Evolutionary conservation across 2,329 filamentous ascomycete genomes (phyloP), one percentile per base, ranked within the genome.

Genomic region (Sclerotinia borealis): DNA sequence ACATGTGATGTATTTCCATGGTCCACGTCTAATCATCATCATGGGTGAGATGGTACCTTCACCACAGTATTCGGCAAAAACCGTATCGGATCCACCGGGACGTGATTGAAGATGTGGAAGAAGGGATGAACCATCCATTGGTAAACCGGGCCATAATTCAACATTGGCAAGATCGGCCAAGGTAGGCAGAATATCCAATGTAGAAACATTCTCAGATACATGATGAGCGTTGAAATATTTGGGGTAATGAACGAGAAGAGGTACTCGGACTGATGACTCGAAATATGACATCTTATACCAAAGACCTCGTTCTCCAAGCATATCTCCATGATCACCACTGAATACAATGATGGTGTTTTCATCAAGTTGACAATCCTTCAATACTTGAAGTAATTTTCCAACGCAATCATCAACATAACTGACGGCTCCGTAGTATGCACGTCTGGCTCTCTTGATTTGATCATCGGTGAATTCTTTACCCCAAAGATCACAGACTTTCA

Each of bases 261-360:
- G 93, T 27, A 97, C 93, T 34, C 93, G 89, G 51, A 92, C 91
- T 15, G 92, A 96, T 47, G 88, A 88, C 81, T 97, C 93, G 72
- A 92, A 96, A 83, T 95, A 97, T 73, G 86, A 92, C 93, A 97
- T 97, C 83, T 97, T 97, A 81, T 96, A 93, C 93, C 93, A 97
- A 52, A 97, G 80, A 7, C 90, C 90, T 60, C 92, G 87, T 80
- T 97, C 93, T 64, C 93, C 93, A 9, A 97, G 84, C 93, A 97
- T 97, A 76, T 97, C 93, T 63, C 93, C 93, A 73, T 97, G 93
- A 75, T 97, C 93, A 50, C 93, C 92, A 64, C 89, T 93, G 78
- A 97, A 97, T 68, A 97, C 87, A 71, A 97, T 81, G 70, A 96
- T 92, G 15, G 93, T 97, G 77, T 96, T 86, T 39, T 96, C 86